A percentile compares a stretch with the other conserved stretches of the same genome.
Evolutionary conservation across 495 filamentous ascomycete genomes (phyloP).

Genomic region (Aspergillus panamensis): DNA sequence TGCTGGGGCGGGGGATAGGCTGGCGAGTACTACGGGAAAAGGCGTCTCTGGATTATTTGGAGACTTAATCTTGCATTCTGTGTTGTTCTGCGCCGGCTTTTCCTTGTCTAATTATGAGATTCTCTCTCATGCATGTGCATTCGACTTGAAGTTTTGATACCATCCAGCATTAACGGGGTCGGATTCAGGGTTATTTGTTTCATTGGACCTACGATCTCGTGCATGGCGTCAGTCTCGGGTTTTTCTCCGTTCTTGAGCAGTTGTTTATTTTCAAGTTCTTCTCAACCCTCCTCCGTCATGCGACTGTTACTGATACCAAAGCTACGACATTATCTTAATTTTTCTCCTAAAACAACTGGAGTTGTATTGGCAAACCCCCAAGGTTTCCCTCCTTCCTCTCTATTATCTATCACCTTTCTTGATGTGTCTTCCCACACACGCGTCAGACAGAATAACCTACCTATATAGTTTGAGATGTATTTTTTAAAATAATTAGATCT

Average conservation of each 20-base stretch:
- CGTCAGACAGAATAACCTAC: too few relatives aligned
- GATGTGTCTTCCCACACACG: too few relatives aligned
- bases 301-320: constrained; percentile 36
- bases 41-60: constrained; percentile 21
- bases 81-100: constrained; percentile 8
- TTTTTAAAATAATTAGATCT: too few relatives aligned
- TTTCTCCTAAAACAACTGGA: constrained; percentile 23
- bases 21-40: constrained; percentile 19
- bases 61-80: constrained; percentile 13
- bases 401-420: too few relatives aligned
- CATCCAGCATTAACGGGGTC: constrained; percentile 32
- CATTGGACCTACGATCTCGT: constrained; percentile 23
- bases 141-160: constrained; percentile 28
- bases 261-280: constrained; percentile 15
- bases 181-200: constrained; percentile 23
- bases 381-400: constrained; percentile 3
- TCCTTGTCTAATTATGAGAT: constrained; percentile 10
- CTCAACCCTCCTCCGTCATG: constrained; percentile 13
- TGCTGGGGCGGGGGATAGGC: constrained; percentile 18
- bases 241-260: constrained; percentile 21
- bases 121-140: constrained; percentile 30
- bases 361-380: constrained; percentile 35
- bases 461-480: too few relatives aligned
- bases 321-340: constrained; percentile 28
- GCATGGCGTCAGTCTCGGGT: constrained; percentile 34